Evolutionary conservation across 345 rosid species (phyloP), one percentile per base, ranked within the genome.

Genomic region (Arabidopsis suecica): DNA sequence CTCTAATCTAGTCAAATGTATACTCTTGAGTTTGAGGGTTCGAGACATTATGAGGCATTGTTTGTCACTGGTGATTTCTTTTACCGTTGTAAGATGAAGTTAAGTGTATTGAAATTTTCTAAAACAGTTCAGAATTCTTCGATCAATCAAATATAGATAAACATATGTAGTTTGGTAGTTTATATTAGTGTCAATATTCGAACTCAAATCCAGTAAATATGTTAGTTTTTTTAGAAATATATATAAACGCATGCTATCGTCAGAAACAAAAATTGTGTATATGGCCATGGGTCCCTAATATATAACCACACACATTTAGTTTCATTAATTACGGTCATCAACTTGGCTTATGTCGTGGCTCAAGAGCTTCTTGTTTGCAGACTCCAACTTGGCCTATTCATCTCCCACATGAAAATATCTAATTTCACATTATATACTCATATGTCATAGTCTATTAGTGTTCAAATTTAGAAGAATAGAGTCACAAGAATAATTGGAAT

Each of bases 301-400:
- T 0, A 57, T 16, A 34, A 34, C 7, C 22, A 25, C 6, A 62
- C 34, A 42, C 68, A 60, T 60, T 60, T 20, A 67, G 14, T 58
- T 68, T 63, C 65, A 63, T 77, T 76, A 69, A 62, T 45, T 76
- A 69, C 51, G 56, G 44, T 69, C 71, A 69, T 57, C 75, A 63
- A 69, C 80, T 76, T 63, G 80, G 67, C 51, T 69, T 61, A 69
- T 68, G 70, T 69, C 36, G 75, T 69, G 65, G 64, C 37, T 25
- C 45, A 55, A 69, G 59, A 47, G 53, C 49, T 76, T 69, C 20
- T 55, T 47, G 56, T 33, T 62, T 63, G 80, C 36, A 12, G 57
- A 77, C 61, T 54, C 75, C 60, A 69, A 69, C 71, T 69, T 76
- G 75, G 71, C 71, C 23, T 69, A 45, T 69, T 76, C 59, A 69